Conservation (phyloP, 768 basidiomycete species). For the Lactarius sanguifluus region DNA sequence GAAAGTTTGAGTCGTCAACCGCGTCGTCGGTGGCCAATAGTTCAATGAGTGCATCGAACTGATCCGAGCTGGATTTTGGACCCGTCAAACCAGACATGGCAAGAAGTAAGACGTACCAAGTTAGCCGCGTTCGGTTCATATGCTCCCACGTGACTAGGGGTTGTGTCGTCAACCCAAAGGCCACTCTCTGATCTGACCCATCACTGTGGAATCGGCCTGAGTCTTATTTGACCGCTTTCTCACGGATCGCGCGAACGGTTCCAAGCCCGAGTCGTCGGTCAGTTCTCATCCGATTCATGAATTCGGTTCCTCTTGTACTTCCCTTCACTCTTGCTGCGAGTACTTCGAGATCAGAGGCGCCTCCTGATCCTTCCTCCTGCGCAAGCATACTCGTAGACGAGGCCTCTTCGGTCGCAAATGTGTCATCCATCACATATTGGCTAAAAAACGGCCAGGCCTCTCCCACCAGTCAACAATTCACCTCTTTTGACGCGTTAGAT, state of each 20-base stretch:
- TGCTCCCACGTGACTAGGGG: background rate
- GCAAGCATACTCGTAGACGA: constrained; percentile 9
- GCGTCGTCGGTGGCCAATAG: constrained; percentile 29
- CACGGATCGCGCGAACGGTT: background rate
- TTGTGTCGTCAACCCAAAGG: background rate
- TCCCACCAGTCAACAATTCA: constrained; percentile 7
- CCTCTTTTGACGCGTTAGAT: constrained; percentile 20
- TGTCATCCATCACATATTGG: constrained; percentile 15
- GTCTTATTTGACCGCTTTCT: background rate
- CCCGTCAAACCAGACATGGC: constrained; percentile 2
- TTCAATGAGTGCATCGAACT: constrained; percentile 31
- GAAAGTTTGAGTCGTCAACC: constrained; percentile 18
- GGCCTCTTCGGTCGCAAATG: constrained; percentile 15
- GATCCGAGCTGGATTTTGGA: constrained; percentile 5
- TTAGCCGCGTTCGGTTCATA: background rate
- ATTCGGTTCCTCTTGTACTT: constrained; percentile 24
- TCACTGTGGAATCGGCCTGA: background rate
- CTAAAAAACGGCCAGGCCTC: background rate
- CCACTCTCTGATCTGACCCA: background rate
- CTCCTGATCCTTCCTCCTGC: constrained; percentile 2
- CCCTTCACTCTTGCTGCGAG: constrained; percentile 17
- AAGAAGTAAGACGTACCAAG: background rate
- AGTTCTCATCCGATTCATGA: constrained; percentile 9
- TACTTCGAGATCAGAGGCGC: background rate
- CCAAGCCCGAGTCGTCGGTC: too few relatives aligned